phyloP scores from a whole-genome alignment of 345 rosid genomes.

The Salix purpurea region DNA sequence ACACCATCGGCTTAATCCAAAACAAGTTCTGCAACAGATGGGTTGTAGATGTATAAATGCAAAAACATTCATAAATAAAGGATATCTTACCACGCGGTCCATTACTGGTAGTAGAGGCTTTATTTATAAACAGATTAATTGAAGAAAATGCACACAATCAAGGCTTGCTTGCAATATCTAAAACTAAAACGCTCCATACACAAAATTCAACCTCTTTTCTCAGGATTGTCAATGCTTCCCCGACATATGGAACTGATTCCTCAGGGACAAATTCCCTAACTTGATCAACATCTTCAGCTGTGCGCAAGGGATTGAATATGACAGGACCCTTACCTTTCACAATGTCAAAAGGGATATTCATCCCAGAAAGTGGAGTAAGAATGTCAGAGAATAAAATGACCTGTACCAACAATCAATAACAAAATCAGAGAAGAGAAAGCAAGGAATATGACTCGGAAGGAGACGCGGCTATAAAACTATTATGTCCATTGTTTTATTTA shows the following conservation, averaged over 20 bases:
- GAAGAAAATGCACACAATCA: background rate
- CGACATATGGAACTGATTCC: conserved; percentile 91
- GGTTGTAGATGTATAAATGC: background rate
- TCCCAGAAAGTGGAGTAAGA: conserved; percentile 94
- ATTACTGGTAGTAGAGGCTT: background rate
- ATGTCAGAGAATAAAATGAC: conserved; percentile 97
- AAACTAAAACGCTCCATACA: background rate
- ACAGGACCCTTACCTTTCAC: conserved; percentile 94
- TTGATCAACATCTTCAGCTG: conserved; percentile 65
- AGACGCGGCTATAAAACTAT: too few species aligned
- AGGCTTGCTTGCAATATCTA: conserved; percentile 5
- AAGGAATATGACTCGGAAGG: background rate
- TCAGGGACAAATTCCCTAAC: conserved; percentile 80
- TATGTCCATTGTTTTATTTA: too few species aligned
- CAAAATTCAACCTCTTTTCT: conserved; percentile 62
- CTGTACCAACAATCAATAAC: conserved; percentile 35
- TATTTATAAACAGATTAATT: background rate
- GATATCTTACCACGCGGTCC: background rate
- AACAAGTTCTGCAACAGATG: too few species aligned
- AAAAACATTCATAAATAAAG: background rate
- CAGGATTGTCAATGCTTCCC: conserved; percentile 82
- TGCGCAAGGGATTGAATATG: conserved; percentile 69
- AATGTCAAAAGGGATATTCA: conserved; percentile 98
- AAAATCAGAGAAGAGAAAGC: background rate
- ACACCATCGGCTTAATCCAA: background rate